phyloP scores from a whole-genome alignment of 768 basidiomycete species.

The Boletus tylopilopsis region DNA sequence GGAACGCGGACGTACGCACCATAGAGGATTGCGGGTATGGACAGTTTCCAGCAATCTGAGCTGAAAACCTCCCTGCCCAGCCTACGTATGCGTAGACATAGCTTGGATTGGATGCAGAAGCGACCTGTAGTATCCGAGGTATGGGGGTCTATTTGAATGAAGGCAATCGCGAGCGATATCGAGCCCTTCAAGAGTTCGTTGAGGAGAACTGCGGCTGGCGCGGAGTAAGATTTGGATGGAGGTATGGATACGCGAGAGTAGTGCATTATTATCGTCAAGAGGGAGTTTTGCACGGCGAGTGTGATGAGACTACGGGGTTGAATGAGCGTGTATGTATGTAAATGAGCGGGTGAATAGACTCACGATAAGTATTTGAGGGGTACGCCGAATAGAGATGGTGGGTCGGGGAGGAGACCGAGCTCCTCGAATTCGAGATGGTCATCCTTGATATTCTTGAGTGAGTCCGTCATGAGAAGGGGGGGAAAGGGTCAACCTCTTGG shows the following conservation, averaged over 20 bases:
- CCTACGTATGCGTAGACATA: conserved; percentile 48
- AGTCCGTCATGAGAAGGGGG: too few relatives aligned
- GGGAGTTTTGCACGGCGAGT: conserved; percentile 90
- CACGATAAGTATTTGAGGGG: conserved; percentile 81
- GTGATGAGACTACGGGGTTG: conserved; percentile 55
- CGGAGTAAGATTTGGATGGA: conserved; percentile 76
- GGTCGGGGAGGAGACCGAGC: conserved; percentile 38
- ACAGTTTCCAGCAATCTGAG: conserved; percentile 93
- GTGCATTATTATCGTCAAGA: conserved; percentile 92
- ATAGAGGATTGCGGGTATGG: conserved; percentile 95
- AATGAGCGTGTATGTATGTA: neutral
- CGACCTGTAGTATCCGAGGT: conserved; percentile 29
- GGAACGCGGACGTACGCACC: conserved; percentile 35
- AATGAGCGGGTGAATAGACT: conserved; percentile 13
- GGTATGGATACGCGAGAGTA: conserved; percentile 85
- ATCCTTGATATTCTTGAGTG: conserved; percentile 29
- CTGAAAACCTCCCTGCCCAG: conserved; percentile 75
- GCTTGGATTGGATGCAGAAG: conserved; percentile 34
- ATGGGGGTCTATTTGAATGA: conserved; percentile 50
- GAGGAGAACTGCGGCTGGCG: conserved; percentile 91
- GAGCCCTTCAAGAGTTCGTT: conserved; percentile 91
- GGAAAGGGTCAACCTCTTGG: too few relatives aligned
- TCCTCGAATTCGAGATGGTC: conserved; percentile 44
- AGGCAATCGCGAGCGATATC: conserved; percentile 87
- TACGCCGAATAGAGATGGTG: conserved; percentile 62